Conservation (phyloP, 306 rosid species). For the Hippophae rhamnoides region DNA sequence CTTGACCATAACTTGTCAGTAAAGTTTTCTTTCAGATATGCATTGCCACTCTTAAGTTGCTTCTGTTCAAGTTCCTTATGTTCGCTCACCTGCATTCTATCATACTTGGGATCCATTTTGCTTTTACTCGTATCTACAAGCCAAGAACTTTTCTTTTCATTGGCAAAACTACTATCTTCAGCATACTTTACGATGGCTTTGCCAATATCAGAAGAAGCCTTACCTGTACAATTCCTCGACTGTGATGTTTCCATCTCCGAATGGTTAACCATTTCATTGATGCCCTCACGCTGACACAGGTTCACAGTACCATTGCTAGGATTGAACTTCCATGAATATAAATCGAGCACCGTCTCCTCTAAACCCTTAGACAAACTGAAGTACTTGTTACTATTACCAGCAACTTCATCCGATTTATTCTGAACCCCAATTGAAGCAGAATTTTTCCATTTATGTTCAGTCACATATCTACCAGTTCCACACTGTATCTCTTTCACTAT, state of each 20-base stretch:
- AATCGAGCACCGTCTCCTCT: conserved; percentile 61
- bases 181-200: conserved; percentile 31
- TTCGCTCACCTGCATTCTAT: conserved; percentile 34
- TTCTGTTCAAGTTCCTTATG: conserved; percentile 46
- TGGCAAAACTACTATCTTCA: conserved; percentile 35
- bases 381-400: conserved; percentile 52
- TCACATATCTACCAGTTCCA: conserved; percentile 55
- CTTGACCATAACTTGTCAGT: conserved; percentile 60
- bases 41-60: conserved; percentile 34
- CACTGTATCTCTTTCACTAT: conserved; percentile 94
- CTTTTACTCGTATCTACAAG: conserved; percentile 53
- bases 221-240: conserved; percentile 32
- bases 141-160: conserved; percentile 47
- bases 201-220: conserved; percentile 28
- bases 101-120: conserved; percentile 34
- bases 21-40: conserved; percentile 45
- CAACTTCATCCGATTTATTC: conserved; percentile 48
- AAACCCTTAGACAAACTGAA: conserved; percentile 52
- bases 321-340: conserved; percentile 58
- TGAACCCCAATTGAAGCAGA: conserved; percentile 41
- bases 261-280: conserved; percentile 21
- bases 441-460: conserved; percentile 60
- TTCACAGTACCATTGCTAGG: conserved; percentile 50
- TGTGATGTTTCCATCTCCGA: conserved; percentile 36
- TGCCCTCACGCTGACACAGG: conserved; percentile 38